Conservation (phyloP, 1,284 basidiomycete species). For the Peniophora sp. region DNA sequence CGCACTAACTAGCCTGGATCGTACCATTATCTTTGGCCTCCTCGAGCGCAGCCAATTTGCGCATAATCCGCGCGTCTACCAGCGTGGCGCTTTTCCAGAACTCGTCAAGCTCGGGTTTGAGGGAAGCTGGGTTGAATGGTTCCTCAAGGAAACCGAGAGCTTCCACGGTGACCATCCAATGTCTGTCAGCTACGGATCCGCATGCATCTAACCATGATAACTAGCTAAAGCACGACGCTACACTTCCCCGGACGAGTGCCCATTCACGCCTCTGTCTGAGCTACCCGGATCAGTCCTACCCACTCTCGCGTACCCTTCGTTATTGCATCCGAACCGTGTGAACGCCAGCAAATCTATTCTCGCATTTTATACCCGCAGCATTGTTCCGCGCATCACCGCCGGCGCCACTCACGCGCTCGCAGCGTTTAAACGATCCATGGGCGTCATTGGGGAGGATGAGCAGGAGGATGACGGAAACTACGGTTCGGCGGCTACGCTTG, state of each 20-base stretch:
- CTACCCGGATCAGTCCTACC: slow-evolving; percentile 83
- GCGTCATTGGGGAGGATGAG: slow-evolving; percentile 58
- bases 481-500: slow-evolving; percentile 88
- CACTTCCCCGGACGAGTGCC: slow-evolving; percentile 96
- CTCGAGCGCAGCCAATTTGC: slow-evolving; percentile 98
- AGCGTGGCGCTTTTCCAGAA: slow-evolving; percentile 72
- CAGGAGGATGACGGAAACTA: slow-evolving; percentile 95
- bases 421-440: slow-evolving; percentile 52
- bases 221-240: slow-evolving; percentile 89
- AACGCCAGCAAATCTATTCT: slow-evolving; percentile 87
- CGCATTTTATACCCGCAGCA: slow-evolving; percentile 78
- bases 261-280: slow-evolving; percentile 65
- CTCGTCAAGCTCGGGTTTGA: slow-evolving; percentile 63
- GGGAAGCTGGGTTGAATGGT: slow-evolving; percentile 95
- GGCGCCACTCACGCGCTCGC: slow-evolving; percentile 57
- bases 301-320: slow-evolving; percentile 66
- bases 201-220: not conserved
- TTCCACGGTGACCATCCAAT: slow-evolving; percentile 76
- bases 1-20: slow-evolving; percentile 86
- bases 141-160: slow-evolving; percentile 88
- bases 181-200: not conserved
- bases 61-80: slow-evolving; percentile 88
- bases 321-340: slow-evolving; percentile 77
- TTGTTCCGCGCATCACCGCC: slow-evolving; percentile 79
- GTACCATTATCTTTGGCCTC: slow-evolving; percentile 95